These are phyloP conservation scores for Daldinia caldariorum DNA, from an alignment of 495 filamentous ascomycete species.

Conservation along the genomic window DNA sequence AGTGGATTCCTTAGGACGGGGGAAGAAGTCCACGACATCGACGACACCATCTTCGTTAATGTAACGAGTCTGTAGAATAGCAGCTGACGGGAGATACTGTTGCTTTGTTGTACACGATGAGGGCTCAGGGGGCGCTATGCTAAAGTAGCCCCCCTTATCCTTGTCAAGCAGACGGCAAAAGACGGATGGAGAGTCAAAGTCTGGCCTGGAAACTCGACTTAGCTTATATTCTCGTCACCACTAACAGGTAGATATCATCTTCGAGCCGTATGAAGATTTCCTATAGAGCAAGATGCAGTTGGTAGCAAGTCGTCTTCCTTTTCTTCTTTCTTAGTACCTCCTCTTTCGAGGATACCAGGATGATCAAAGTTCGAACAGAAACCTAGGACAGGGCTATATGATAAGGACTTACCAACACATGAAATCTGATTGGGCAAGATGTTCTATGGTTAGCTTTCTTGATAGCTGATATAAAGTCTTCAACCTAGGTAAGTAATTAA, in stretches of 20 bases:
- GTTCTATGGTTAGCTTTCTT: slow-evolving; percentile 14
- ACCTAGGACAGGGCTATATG: not conserved
- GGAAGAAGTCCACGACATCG: slow-evolving; percentile 78
- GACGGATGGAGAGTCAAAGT: slow-evolving; percentile 72
- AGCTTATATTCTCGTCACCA: slow-evolving; percentile 10
- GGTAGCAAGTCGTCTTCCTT: not conserved
- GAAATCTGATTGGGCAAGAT: slow-evolving; percentile 58
- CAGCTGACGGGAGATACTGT: slow-evolving; percentile 75
- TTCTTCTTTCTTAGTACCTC: not conserved
- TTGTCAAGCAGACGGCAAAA: slow-evolving; percentile 76
- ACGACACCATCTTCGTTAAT: slow-evolving; percentile 76
- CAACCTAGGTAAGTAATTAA: not conserved
- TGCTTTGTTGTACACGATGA: slow-evolving; percentile 68
- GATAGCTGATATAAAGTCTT: not conserved
- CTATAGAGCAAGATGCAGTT: not conserved
- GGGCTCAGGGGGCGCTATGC: slow-evolving; percentile 62
- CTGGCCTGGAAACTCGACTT: slow-evolving; percentile 60
- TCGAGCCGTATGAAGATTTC: not conserved
- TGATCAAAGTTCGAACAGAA: slow-evolving; percentile 1
- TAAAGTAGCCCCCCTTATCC: slow-evolving; percentile 75
- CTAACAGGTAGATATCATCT: not conserved
- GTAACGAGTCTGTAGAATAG: slow-evolving; percentile 75
- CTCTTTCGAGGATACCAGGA: not conserved
- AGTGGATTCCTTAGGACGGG: slow-evolving; percentile 62
- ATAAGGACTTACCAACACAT: slow-evolving; percentile 71